Conservation (phyloP, 768 basidiomycete species). For the Tylopilus plumbeoviolaceoides region DNA sequence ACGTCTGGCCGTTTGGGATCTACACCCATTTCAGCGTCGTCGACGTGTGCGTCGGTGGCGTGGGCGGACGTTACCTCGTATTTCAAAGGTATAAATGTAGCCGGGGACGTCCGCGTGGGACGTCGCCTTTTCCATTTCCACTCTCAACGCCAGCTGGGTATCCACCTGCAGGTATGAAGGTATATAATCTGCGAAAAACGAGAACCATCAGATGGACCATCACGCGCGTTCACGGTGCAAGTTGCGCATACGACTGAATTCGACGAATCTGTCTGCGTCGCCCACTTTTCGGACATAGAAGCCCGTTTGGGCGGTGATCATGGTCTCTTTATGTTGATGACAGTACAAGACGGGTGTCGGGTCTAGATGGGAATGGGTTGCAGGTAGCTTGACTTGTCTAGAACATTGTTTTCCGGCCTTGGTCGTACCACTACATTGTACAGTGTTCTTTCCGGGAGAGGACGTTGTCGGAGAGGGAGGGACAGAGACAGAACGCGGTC, state of each 20-base stretch:
- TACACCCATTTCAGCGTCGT: constrained; percentile 9
- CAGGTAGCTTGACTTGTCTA: constrained; percentile 49
- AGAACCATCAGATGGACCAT: constrained; percentile 5
- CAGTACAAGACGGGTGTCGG: constrained; percentile 47
- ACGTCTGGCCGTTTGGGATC: constrained; percentile 35
- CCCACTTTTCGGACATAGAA: constrained; percentile 52
- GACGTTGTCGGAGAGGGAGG: constrained; percentile 17
- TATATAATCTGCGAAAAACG: constrained; percentile 54
- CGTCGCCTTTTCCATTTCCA: constrained; percentile 51
- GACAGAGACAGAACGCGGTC: constrained; percentile 20
- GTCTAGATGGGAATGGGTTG: constrained; percentile 22
- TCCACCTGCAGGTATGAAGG: constrained; percentile 57
- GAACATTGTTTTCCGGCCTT: constrained; percentile 59
- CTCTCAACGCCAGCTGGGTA: constrained; percentile 54
- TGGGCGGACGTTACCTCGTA: constrained; percentile 47
- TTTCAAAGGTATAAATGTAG: constrained; percentile 81
- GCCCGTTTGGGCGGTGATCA: constrained; percentile 46
- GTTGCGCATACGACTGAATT: constrained; percentile 48
- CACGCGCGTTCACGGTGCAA: not conserved
- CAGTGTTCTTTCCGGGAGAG: constrained; percentile 13
- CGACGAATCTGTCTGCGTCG: constrained; percentile 41
- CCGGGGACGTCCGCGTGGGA: constrained; percentile 61
- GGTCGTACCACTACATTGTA: constrained; percentile 66
- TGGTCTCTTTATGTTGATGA: constrained; percentile 56
- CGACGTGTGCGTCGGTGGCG: not conserved